Evolutionary conservation across 108 stramenopile genomes (phyloP).

Genomic region (Mediolabrus comicus): DNA sequence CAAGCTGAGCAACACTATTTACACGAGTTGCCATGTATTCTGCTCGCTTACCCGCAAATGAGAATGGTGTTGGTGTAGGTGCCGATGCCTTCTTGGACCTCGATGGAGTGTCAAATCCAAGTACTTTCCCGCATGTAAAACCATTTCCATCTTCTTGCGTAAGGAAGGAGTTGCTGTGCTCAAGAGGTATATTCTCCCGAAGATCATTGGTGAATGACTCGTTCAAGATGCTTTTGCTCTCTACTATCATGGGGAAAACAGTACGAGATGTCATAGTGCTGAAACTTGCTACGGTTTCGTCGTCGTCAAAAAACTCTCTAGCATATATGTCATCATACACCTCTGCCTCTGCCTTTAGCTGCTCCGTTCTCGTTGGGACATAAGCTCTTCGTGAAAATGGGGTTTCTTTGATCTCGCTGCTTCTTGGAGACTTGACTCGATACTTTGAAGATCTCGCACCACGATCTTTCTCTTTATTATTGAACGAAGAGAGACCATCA

Average conservation of each 20-base stretch:
- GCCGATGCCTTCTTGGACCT: slow-evolving; percentile 10
- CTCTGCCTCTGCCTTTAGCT: slow-evolving; percentile 75
- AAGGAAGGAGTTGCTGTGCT: background rate
- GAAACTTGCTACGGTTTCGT: slow-evolving; percentile 79
- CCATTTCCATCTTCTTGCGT: background rate
- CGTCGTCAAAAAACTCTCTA: slow-evolving; percentile 66
- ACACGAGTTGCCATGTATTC: slow-evolving; percentile 67
- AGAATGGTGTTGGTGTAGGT: slow-evolving; percentile 37
- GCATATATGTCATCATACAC: slow-evolving; percentile 34
- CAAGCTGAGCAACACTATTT: slow-evolving; percentile 69
- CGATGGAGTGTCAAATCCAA: background rate
- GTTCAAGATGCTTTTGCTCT: slow-evolving; percentile 18
- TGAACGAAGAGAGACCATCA: background rate
- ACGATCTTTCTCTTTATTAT: background rate
- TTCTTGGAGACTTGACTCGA: slow-evolving; percentile 16
- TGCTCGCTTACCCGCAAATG: slow-evolving; percentile 41
- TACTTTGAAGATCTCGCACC: slow-evolving; percentile 6
- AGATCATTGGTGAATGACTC: background rate
- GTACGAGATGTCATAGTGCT: slow-evolving; percentile 38
- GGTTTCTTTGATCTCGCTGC: slow-evolving; percentile 10
- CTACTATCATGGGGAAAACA: slow-evolving; percentile 14
- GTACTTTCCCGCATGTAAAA: background rate
- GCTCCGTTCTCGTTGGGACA: slow-evolving; percentile 78
- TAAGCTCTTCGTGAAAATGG: slow-evolving; percentile 74
- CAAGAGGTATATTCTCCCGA: background rate